Conservation (phyloP, 2,329 filamentous ascomycete genomes). For the Colletotrichum horii region DNA sequence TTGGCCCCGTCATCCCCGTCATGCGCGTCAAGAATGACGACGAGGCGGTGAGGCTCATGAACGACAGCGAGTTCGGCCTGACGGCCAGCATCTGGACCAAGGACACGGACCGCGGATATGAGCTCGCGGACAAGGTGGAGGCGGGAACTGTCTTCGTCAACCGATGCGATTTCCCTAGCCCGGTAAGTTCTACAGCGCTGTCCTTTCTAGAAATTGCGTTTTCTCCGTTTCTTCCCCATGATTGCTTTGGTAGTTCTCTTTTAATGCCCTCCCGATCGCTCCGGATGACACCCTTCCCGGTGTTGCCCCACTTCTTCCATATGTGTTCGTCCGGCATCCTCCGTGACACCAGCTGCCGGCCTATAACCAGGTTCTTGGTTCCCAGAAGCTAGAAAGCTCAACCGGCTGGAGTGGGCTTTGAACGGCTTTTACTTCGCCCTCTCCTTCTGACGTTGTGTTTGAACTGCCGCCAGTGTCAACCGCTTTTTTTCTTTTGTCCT, state of each 20-base stretch:
- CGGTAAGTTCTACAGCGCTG: constrained; percentile 62
- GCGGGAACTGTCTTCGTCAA: constrained; percentile 97
- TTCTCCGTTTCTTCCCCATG: neutral
- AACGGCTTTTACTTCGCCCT: neutral
- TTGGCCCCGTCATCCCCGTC: constrained; percentile 89
- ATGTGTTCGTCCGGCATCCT: neutral
- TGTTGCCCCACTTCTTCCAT: neutral
- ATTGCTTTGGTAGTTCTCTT: neutral
- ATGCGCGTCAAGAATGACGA: constrained; percentile 83
- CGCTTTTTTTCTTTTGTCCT: neutral
- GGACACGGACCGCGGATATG: constrained; percentile 75
- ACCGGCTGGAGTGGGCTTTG: neutral
- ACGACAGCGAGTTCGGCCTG: constrained; percentile 91
- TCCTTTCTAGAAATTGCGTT: neutral
- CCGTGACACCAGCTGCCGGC: neutral
- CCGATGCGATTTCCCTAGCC: constrained; percentile 88
- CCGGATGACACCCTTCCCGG: neutral
- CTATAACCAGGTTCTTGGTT: neutral
- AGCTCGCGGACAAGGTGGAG: constrained; percentile 81
- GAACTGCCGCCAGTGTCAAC: neutral
- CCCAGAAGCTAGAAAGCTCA: neutral
- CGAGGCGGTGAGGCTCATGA: constrained; percentile 87
- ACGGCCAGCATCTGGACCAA: constrained; percentile 99
- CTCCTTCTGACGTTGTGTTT: neutral
- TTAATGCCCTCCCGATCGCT: neutral